Evolutionary conservation across 805 yeast genomes (phyloP).

Genomic region (Candida sphagnicola): DNA sequence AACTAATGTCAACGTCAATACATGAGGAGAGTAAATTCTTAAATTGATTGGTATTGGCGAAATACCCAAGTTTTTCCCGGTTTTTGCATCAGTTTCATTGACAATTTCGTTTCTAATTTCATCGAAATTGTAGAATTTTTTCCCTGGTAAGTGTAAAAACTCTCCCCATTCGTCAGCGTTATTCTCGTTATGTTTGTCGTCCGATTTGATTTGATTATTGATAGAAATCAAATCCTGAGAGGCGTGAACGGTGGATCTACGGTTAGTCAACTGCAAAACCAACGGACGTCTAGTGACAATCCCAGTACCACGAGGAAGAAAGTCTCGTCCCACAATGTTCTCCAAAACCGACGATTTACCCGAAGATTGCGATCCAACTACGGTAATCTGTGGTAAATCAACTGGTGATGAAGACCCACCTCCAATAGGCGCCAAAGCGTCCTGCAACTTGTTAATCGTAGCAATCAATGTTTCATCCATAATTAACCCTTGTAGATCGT

Average conservation of each 20-base stretch:
- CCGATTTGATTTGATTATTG: slow-evolving; percentile 37
- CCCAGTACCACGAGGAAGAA: slow-evolving; percentile 89
- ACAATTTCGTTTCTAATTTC: slow-evolving; percentile 90
- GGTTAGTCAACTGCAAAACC: slow-evolving; percentile 75
- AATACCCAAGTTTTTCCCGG: slow-evolving; percentile 82
- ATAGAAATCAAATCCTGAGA: slow-evolving; percentile 41
- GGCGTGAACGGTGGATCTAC: slow-evolving; percentile 37
- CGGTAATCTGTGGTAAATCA: slow-evolving; percentile 92
- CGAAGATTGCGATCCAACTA: slow-evolving; percentile 86
- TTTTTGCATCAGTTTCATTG: slow-evolving; percentile 81
- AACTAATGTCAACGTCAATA: slow-evolving; percentile 86
- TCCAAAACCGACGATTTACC: slow-evolving; percentile 89
- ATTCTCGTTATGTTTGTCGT: slow-evolving; percentile 58
- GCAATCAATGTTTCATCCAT: slow-evolving; percentile 81
- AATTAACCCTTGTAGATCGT: slow-evolving; percentile 4
- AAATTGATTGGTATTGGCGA: slow-evolving; percentile 90
- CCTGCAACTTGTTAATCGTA: slow-evolving; percentile 87
- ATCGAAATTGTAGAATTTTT: slow-evolving; percentile 81
- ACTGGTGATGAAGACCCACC: slow-evolving; percentile 87
- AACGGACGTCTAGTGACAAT: slow-evolving; percentile 88
- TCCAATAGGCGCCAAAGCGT: slow-evolving; percentile 95
- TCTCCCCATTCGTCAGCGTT: slow-evolving; percentile 95
- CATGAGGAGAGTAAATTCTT: slow-evolving; percentile 91
- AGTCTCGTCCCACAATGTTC: slow-evolving; percentile 88
- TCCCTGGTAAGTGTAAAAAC: slow-evolving; percentile 86